Conservation (phyloP, 495 filamentous ascomycete genomes). For the Margaritispora aquatica region DNA sequence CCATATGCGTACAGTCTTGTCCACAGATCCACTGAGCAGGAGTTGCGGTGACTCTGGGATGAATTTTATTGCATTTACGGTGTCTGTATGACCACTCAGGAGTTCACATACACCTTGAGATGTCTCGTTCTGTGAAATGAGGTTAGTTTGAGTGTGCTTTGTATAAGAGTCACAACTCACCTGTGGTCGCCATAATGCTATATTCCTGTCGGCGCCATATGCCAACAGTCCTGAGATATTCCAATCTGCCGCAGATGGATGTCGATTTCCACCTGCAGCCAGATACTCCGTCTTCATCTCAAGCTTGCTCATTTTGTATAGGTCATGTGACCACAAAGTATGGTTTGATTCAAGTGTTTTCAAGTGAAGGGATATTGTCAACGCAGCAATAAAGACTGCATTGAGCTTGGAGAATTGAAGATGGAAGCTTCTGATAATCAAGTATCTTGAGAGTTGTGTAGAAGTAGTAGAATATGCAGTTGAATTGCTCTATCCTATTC, state of each 20-base stretch:
- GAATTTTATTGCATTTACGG: slow-evolving; percentile 81
- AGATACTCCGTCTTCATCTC: slow-evolving; percentile 45
- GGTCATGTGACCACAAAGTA: not conserved
- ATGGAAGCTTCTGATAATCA: too few relatives aligned
- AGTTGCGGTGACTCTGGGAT: slow-evolving; percentile 44
- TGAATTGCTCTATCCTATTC: not conserved
- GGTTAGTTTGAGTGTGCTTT: not conserved
- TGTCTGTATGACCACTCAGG: slow-evolving; percentile 74
- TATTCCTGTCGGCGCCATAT: slow-evolving; percentile 81
- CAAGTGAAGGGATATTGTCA: not conserved
- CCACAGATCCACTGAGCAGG: slow-evolving; percentile 74
- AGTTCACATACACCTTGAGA: slow-evolving; percentile 55
- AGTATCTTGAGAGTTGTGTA: too few relatives aligned
- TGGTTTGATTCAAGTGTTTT: too few relatives aligned
- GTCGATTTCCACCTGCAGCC: slow-evolving; percentile 82
- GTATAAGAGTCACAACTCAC: slow-evolving; percentile 40
- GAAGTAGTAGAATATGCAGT: too few relatives aligned
- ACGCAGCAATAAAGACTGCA: too few relatives aligned
- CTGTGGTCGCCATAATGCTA: slow-evolving; percentile 81
- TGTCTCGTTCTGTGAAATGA: slow-evolving; percentile 4
- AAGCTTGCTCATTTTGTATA: slow-evolving; percentile 10
- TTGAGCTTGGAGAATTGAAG: too few relatives aligned
- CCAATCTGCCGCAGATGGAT: slow-evolving; percentile 90
- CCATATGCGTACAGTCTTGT: slow-evolving; percentile 78
- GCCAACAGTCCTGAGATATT: slow-evolving; percentile 64